Evolutionary conservation across 345 rosid genomes (phyloP), one percentile per base, ranked within the genome.

Genomic region (Pistacia atlantica): DNA sequence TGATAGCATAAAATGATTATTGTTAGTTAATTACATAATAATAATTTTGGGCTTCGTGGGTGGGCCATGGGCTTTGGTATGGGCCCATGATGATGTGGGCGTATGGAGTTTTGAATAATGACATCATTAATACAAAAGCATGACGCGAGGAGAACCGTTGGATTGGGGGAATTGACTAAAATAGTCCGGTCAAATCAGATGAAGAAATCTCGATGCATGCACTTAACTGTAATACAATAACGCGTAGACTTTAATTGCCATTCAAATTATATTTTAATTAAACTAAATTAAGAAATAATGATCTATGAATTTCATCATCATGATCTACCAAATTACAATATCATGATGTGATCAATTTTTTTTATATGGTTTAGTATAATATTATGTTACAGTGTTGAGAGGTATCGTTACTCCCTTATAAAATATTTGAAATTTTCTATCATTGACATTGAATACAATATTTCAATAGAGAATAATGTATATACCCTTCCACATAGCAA

Each of bases 81-180:
- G 31, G 51, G 17, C 31, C 11, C 6, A 8, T 4, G 25, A 20
- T 76, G 0, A 31, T 1, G 80, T 5, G 38, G 45, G 42, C 42
- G 59, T 10, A 16, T 6, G 45, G 31, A 2, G 49, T 28, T 28
- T 16, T 28, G 18, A 38, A 31, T 42, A 37, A 71, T 82, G 87
- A 77, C 87, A 77, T 82, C 83, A 80, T 52, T 14, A 33, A n/a
- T 52, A 60, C 65, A 68, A 10, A 73, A 82, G 85, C 87, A 82
- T 82, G 87, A 82, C 80, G 82, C 74, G 52, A 59, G 1, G 42
- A 46, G 48, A 73, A 63, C 57, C 72, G 75, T 71, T 71, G 69
- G 77, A 46, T 22, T 38, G 7, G 51, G 51, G 33, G 0, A 7
- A 22, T 12, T 1, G 31, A 33, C 28, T 25, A 22, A 22, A 31